Conservation (phyloP, 495 filamentous ascomycete genomes). For the Neurospora discreta region DNA sequence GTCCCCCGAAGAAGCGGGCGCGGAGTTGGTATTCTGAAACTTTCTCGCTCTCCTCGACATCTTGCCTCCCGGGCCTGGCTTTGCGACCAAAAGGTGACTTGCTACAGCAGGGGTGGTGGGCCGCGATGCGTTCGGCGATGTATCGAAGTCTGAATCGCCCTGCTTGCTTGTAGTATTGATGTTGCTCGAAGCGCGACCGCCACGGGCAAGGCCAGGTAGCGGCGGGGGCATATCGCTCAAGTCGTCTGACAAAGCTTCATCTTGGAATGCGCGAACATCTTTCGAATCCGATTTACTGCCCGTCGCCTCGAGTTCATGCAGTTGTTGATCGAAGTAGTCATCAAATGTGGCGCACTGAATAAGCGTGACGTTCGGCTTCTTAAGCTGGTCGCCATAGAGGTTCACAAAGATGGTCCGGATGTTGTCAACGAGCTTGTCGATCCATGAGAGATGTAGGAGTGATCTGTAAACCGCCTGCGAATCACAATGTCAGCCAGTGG, state of each 20-base stretch:
- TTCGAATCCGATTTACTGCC: constrained; percentile 21
- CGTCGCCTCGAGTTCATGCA: constrained; percentile 64
- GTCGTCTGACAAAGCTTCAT: constrained; percentile 25
- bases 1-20: constrained; percentile 73
- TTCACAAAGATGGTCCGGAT: constrained; percentile 81
- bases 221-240: constrained; percentile 34
- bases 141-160: constrained; percentile 49
- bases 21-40: constrained; percentile 47
- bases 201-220: constrained; percentile 26
- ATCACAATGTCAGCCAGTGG: constrained; percentile 1
- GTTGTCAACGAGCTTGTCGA: constrained; percentile 92
- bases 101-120: constrained; percentile 62
- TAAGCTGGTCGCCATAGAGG: constrained; percentile 79
- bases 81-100: constrained; percentile 54
- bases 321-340: constrained; percentile 87
- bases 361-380: constrained; percentile 63
- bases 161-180: constrained; percentile 13
- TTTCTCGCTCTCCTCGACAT: constrained; percentile 77
- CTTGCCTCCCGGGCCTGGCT: constrained; percentile 57
- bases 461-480: constrained; percentile 90
- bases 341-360: constrained; percentile 72
- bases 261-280: constrained; percentile 26
- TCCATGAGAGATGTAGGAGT: constrained; percentile 87
- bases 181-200: constrained; percentile 15
- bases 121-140: constrained; percentile 68